Evolutionary conservation across 768 basidiomycete genomes (phyloP).

Genomic region (Pleurotus djamor): DNA sequence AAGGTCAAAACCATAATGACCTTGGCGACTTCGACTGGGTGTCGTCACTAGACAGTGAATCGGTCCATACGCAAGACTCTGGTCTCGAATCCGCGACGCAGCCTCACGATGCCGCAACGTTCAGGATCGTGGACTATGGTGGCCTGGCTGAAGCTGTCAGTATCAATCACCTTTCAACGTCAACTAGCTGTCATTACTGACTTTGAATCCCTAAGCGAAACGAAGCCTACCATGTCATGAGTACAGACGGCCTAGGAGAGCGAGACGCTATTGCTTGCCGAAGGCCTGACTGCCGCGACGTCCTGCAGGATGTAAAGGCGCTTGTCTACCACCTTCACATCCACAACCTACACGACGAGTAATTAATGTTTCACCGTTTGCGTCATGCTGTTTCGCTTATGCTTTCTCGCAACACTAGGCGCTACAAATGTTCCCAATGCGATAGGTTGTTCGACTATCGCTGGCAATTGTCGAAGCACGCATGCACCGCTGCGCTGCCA

Average conservation of each 20-base stretch:
- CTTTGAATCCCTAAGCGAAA: slow-evolving; percentile 21
- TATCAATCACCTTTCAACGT: neutral
- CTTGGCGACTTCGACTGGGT: neutral
- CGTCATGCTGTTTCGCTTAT: neutral
- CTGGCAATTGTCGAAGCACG: neutral
- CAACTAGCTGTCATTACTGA: neutral
- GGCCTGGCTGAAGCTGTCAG: slow-evolving; percentile 7
- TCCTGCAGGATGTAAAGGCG: slow-evolving; percentile 36
- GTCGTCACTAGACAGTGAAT: neutral
- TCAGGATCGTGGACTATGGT: slow-evolving; percentile 3
- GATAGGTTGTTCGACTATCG: neutral
- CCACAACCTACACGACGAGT: slow-evolving; percentile 49
- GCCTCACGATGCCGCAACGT: neutral
- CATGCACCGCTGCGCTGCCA: neutral
- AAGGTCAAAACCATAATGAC: neutral
- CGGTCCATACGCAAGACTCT: neutral
- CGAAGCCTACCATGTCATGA: slow-evolving; percentile 32
- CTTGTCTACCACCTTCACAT: slow-evolving; percentile 55
- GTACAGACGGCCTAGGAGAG: slow-evolving; percentile 20
- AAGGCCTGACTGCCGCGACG: slow-evolving; percentile 42
- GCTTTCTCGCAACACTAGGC: neutral
- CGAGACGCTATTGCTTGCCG: slow-evolving; percentile 36
- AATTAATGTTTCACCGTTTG: slow-evolving; percentile 10
- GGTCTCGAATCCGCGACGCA: neutral
- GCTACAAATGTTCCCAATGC: neutral